phyloP scores from a whole-genome alignment of 345 rosid species.

The Aethionema arabicum region DNA sequence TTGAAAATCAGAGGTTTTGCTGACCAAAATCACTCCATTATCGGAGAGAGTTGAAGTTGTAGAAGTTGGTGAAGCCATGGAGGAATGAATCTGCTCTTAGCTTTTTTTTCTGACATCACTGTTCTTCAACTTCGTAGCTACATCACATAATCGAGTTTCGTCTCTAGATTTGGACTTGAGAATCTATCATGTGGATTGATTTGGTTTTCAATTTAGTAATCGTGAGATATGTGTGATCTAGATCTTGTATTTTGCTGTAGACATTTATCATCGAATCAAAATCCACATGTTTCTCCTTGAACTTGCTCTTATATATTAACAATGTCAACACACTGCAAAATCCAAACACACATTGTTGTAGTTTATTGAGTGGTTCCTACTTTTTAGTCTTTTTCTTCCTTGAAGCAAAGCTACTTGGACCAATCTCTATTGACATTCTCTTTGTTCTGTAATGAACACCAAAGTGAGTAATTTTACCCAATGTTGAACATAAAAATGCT shows the following conservation, averaged over 20 bases:
- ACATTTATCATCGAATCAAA: too few relatives aligned
- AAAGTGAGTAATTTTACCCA: constrained; percentile 2
- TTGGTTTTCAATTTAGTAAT: constrained; percentile 1
- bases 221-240: background rate
- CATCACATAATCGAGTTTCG: background rate
- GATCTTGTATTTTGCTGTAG: too few relatives aligned
- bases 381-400: constrained; percentile 90
- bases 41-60: constrained; percentile 49
- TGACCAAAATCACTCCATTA: constrained; percentile 60
- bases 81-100: constrained; percentile 42
- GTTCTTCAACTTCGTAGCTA: background rate
- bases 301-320: background rate
- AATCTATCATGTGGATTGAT: constrained; percentile 1
- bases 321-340: background rate
- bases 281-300: background rate
- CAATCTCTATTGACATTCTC: constrained; percentile 73
- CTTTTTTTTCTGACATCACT: background rate
- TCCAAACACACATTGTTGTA: too few relatives aligned
- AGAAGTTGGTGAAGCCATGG: constrained; percentile 73
- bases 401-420: constrained; percentile 68
- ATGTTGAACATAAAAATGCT: background rate
- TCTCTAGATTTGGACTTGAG: constrained; percentile 1
- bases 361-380: constrained; percentile 36
- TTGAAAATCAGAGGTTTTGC: constrained; percentile 54
- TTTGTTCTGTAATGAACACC: constrained; percentile 58